A percentile compares a stretch with the other conserved stretches of the same genome.
Evolutionary conservation across 108 stramenopile genomes (phyloP).

Genomic region (Skeletonema menzelii): DNA sequence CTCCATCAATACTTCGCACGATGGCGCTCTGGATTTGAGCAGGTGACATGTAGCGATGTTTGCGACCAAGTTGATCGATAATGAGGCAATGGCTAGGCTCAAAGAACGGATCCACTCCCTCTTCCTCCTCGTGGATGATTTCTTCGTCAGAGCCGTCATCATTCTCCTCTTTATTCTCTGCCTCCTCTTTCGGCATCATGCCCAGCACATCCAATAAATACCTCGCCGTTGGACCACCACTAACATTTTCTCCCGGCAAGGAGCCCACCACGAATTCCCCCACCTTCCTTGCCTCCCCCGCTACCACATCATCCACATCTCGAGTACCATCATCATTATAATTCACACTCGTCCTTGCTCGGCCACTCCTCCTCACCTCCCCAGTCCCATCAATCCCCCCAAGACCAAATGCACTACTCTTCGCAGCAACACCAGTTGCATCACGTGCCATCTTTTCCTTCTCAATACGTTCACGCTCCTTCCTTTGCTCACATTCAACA

Average conservation of each 20-base stretch:
- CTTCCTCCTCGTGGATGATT: background rate
- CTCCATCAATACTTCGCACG: slow-evolving; percentile 22
- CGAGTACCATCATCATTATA: slow-evolving; percentile 30
- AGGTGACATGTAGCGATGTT: slow-evolving; percentile 39
- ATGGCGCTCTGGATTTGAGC: slow-evolving; percentile 40
- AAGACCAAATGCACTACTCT: background rate
- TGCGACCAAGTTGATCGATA: slow-evolving; percentile 44
- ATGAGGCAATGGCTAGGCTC: slow-evolving; percentile 32
- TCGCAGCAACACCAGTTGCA: background rate
- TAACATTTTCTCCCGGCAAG: slow-evolving; percentile 23
- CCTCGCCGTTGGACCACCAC: slow-evolving; percentile 23
- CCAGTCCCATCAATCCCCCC: slow-evolving; percentile 8
- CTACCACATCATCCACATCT: slow-evolving; percentile 12
- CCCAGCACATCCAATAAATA: slow-evolving; percentile 28
- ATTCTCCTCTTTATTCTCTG: slow-evolving; percentile 11
- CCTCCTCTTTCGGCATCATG: slow-evolving; percentile 16
- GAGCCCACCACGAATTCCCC: background rate
- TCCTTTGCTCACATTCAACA: slow-evolving; percentile 11
- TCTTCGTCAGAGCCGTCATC: background rate
- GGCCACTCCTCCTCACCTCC: slow-evolving; percentile 34
- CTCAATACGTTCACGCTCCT: slow-evolving; percentile 11
- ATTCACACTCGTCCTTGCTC: slow-evolving; percentile 31
- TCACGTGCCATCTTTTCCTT: slow-evolving; percentile 7
- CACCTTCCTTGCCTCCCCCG: slow-evolving; percentile 2
- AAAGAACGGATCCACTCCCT: slow-evolving; percentile 22